Conservation (phyloP, 257 asterid species). For the Phtheirospermum japonicum region DNA sequence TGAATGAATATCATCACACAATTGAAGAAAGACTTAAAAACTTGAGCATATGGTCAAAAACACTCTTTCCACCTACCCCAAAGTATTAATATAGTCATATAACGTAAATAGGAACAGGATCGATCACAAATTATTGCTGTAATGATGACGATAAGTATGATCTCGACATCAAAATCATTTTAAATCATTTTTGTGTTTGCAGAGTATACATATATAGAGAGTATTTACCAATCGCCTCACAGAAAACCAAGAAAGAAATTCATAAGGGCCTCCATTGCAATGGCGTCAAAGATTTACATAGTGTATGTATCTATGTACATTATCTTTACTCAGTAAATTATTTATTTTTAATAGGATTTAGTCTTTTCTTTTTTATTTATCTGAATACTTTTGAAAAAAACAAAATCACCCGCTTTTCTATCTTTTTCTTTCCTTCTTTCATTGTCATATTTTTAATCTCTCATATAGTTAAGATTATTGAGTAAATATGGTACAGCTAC, state of each 20-base stretch:
- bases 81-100: too few species aligned
- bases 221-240: constrained; percentile 23
- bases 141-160: constrained; percentile 35
- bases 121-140: constrained; percentile 25
- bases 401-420: too few species aligned
- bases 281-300: constrained; percentile 59
- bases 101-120: neutral
- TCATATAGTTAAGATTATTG: neutral
- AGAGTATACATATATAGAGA: constrained; percentile 19
- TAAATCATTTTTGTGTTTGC: too few species aligned
- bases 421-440: too few species aligned
- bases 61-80: neutral
- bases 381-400: too few species aligned
- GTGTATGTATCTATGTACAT: constrained; percentile 41
- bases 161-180: too few species aligned
- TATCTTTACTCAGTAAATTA: too few species aligned
- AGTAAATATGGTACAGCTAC: constrained; percentile 31
- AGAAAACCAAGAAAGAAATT: neutral
- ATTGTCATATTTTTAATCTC: neutral
- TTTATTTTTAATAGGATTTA: too few species aligned
- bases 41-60: neutral
- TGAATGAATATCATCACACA: too few species aligned
- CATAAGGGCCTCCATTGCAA: constrained; percentile 16
- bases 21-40: too few species aligned
- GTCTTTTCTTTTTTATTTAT: too few species aligned